Evolutionary conservation across 352 stramenopile genomes (phyloP).

Genomic region (Globisporangium orthogonon): DNA sequence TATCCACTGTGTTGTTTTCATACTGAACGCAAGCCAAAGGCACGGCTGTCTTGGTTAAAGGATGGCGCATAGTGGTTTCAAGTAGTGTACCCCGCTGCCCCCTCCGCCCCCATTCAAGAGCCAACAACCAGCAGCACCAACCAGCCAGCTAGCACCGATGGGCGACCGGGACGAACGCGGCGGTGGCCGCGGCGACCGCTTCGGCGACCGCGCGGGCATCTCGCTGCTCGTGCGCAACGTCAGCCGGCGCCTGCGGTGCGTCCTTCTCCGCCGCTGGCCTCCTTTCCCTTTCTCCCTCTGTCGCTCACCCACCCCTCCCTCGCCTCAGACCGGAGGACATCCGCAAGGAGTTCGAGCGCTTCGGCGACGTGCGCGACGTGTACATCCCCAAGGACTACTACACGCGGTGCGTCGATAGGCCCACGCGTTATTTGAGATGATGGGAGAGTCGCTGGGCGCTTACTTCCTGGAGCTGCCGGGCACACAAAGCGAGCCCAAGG

Average conservation of each 20-base stretch:
- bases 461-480: too few species aligned
- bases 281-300: background rate
- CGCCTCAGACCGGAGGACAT: conserved; percentile 82
- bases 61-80: background rate
- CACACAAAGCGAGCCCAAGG: conserved; percentile 81
- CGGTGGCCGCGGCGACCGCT: conserved; percentile 10
- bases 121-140: background rate
- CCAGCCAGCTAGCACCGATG: conserved; percentile 1
- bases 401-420: conserved; percentile 55
- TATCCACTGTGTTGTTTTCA: too few species aligned
- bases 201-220: conserved; percentile 68
- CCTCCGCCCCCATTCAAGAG: background rate
- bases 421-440: background rate
- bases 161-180: conserved; percentile 9
- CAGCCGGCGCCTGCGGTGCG: conserved; percentile 78
- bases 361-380: conserved; percentile 92
- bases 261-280: conserved; percentile 2
- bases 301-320: background rate
- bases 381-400: conserved; percentile 95
- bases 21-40: too few species aligned
- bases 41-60: background rate
- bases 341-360: conserved; percentile 89
- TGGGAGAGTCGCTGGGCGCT: too few species aligned
- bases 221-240: conserved; percentile 93
- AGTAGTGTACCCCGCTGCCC: background rate